phyloP scores from a whole-genome alignment of 1,284 basidiomycete genomes.

The Ustilago sp. region DNA sequence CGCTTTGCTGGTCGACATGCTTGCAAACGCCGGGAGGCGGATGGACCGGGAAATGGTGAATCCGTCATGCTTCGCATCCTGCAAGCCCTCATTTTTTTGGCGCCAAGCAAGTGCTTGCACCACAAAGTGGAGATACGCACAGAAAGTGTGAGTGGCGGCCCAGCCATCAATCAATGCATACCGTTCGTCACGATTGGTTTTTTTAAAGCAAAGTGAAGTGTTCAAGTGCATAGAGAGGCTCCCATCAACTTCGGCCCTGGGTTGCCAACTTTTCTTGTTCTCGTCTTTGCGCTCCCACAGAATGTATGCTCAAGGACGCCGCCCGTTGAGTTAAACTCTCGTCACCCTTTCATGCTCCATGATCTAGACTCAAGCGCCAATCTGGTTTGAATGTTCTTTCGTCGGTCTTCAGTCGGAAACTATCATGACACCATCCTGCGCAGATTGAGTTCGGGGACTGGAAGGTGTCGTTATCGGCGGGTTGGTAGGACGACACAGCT shows the following conservation, averaged over 20 bases:
- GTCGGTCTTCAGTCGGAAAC: background rate
- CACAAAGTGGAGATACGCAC: background rate
- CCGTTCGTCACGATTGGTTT: slow-evolving; percentile 3
- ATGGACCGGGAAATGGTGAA: background rate
- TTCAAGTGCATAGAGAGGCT: background rate
- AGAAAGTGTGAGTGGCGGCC: background rate
- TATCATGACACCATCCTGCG: background rate
- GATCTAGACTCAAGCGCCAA: slow-evolving; percentile 1
- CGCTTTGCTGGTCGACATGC: background rate
- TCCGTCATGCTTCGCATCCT: background rate
- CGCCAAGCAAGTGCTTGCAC: slow-evolving; percentile 4
- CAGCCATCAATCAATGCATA: slow-evolving; percentile 7
- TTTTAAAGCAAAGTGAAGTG: slow-evolving; percentile 2
- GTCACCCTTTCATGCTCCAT: background rate
- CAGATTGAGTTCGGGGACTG: background rate
- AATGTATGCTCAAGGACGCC: slow-evolving; percentile 6
- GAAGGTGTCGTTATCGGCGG: background rate
- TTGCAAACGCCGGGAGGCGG: background rate
- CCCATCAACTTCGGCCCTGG: slow-evolving; percentile 2
- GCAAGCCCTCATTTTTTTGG: background rate
- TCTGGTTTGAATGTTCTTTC: slow-evolving; percentile 3
- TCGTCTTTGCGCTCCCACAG: background rate
- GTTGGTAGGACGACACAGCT: background rate
- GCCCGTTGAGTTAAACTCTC: slow-evolving; percentile 3
- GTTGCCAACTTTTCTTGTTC: slow-evolving; percentile 4